Percentiles rank a stretch among this genome's conserved stretches.
Conservation (phyloP, 1,284 basidiomycete genomes). For the Kalmanozyma brasiliensis region DNA sequence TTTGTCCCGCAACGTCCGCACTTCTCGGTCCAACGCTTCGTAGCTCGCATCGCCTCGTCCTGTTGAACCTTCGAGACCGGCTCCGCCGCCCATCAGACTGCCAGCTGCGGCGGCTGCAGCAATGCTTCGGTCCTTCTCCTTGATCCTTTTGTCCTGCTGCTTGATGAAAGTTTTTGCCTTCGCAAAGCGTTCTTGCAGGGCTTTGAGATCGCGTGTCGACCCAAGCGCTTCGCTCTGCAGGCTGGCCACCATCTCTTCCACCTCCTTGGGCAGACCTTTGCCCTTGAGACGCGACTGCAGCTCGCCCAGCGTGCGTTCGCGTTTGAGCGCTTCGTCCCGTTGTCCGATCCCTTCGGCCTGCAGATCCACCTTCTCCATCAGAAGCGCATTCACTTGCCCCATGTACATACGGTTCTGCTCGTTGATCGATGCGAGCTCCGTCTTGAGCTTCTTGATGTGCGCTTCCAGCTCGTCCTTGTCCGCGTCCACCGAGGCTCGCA, state of each 20-base stretch:
- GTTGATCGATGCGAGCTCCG: slow-evolving; percentile 77
- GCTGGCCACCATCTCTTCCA: slow-evolving; percentile 79
- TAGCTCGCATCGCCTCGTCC: slow-evolving; percentile 13
- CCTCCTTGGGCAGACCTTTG: slow-evolving; percentile 77
- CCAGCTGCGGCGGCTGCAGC: slow-evolving; percentile 22
- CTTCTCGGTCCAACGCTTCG: slow-evolving; percentile 36
- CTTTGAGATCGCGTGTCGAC: slow-evolving; percentile 79
- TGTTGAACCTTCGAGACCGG: not conserved
- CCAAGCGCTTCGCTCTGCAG: slow-evolving; percentile 81
- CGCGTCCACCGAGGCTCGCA: slow-evolving; percentile 87
- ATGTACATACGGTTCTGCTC: slow-evolving; percentile 92
- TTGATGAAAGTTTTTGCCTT: slow-evolving; percentile 93
- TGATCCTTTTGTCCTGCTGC: slow-evolving; percentile 76
- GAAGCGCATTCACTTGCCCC: slow-evolving; percentile 73
- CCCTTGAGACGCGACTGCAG: slow-evolving; percentile 74
- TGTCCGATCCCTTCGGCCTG: slow-evolving; percentile 71
- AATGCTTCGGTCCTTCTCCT: slow-evolving; percentile 52
- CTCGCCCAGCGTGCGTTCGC: slow-evolving; percentile 48
- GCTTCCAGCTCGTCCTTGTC: slow-evolving; percentile 82
- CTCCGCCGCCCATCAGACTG: slow-evolving; percentile 16
- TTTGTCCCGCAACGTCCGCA: slow-evolving; percentile 30
- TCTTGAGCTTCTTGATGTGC: slow-evolving; percentile 76
- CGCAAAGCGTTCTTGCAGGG: slow-evolving; percentile 78
- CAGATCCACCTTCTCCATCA: slow-evolving; percentile 89
- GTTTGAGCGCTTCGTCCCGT: slow-evolving; percentile 51